Conservation (phyloP, 345 rosid genomes). For the Salix dunnii region DNA sequence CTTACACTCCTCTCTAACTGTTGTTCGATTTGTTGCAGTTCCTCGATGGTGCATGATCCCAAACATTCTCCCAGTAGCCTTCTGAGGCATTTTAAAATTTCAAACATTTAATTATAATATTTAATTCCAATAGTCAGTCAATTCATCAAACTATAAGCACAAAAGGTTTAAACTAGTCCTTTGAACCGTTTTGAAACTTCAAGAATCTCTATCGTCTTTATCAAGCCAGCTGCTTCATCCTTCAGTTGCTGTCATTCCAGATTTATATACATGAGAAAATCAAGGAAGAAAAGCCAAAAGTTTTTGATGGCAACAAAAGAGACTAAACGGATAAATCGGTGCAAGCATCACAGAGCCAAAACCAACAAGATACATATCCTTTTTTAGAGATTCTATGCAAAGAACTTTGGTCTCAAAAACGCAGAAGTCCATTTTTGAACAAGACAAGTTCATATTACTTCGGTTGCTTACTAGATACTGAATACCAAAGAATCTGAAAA, state of each 20-base stretch:
- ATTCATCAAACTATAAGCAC: neutral
- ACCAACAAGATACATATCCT: neutral
- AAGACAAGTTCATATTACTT: neutral
- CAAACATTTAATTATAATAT: neutral
- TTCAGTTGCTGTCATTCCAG: constrained; percentile 61
- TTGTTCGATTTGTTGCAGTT: constrained; percentile 37
- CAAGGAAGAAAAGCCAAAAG: neutral
- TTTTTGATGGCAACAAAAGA: neutral
- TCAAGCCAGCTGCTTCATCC: constrained; percentile 63
- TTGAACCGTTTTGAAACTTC: constrained; percentile 68
- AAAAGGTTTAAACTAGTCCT: neutral
- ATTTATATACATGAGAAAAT: neutral
- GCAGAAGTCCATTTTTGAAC: neutral
- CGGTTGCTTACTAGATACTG: neutral
- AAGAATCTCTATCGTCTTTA: constrained; percentile 75
- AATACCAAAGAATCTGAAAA: neutral
- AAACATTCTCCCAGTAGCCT: constrained; percentile 39
- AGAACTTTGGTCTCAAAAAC: neutral
- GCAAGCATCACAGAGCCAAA: neutral
- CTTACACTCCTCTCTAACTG: constrained; percentile 39
- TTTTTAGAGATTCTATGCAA: neutral
- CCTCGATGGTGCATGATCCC: constrained; percentile 35
- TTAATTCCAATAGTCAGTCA: neutral
- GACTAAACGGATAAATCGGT: neutral
- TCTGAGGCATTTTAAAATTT: constrained; percentile 16